Evolutionary conservation across 345 rosid species (phyloP).

Genomic region (Citrus cavaleriei): DNA sequence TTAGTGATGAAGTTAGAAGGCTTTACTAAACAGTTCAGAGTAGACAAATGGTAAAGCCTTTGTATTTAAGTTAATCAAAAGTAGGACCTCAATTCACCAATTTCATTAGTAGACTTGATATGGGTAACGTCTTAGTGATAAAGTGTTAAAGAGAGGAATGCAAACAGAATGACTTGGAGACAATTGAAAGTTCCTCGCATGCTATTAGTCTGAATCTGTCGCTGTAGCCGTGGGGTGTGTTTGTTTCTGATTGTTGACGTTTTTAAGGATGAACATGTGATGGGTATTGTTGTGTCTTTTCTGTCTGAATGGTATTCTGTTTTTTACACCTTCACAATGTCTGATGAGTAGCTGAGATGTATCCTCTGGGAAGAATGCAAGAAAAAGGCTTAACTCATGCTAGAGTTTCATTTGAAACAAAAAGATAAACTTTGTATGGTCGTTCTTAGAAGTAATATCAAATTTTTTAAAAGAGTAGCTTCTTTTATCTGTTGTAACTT

Average conservation of each 20-base stretch:
- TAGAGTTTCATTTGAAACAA: background rate
- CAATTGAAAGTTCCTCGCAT: background rate
- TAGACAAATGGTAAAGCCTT: background rate
- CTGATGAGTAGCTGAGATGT: background rate
- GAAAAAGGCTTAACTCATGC: background rate
- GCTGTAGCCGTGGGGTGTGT: no score
- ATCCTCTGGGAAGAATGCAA: background rate
- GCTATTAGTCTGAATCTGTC: background rate
- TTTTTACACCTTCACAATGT: background rate
- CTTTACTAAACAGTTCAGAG: background rate
- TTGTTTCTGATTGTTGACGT: no score
- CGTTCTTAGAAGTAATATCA: background rate
- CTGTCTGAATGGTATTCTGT: background rate
- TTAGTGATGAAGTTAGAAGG: background rate
- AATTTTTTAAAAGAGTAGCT: background rate
- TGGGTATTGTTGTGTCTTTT: background rate
- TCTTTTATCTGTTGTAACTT: background rate
- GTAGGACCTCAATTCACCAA: background rate
- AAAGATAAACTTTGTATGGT: background rate
- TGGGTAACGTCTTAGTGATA: background rate
- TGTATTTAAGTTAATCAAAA: background rate
- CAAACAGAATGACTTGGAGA: background rate
- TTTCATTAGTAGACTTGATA: background rate
- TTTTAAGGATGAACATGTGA: background rate
- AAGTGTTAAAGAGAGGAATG: no score